Conservation (phyloP, 1,139 yeast genomes). For the Candida sp. region DNA sequence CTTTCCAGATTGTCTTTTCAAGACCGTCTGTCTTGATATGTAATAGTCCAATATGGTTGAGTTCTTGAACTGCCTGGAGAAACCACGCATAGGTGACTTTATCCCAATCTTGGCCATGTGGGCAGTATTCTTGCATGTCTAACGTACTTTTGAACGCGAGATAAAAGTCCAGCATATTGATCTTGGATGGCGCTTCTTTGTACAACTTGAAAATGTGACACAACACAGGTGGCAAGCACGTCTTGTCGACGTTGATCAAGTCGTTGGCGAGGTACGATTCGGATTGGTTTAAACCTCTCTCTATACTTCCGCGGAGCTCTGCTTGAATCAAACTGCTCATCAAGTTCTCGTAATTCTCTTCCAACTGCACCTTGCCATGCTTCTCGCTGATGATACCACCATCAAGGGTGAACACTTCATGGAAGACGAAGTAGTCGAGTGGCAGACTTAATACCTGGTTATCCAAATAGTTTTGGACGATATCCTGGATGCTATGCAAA, state of each 20-base stretch:
- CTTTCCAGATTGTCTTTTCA: constrained; percentile 50
- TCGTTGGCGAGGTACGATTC: constrained; percentile 30
- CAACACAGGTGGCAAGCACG: constrained; percentile 50
- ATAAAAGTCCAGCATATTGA: constrained; percentile 81
- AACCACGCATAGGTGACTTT: constrained; percentile 45
- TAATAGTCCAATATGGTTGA: constrained; percentile 42
- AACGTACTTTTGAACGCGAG: constrained; percentile 68
- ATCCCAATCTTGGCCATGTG: constrained; percentile 39
- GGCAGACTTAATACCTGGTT: constrained; percentile 23
- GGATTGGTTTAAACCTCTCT: constrained; percentile 34
- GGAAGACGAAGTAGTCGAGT: constrained; percentile 32
- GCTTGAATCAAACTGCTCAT: constrained; percentile 47
- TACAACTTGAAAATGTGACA: constrained; percentile 68
- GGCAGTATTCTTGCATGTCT: constrained; percentile 29
- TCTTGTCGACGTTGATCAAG: constrained; percentile 16
- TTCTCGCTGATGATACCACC: constrained; percentile 30
- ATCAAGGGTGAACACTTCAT: constrained; percentile 42
- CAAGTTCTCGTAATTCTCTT: constrained; percentile 43
- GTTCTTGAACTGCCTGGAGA: constrained; percentile 45
- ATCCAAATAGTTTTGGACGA: constrained; percentile 17
- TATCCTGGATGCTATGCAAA: constrained; percentile 7
- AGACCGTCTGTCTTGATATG: constrained; percentile 49
- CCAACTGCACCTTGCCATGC: constrained; percentile 21
- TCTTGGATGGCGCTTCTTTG: constrained; percentile 77
- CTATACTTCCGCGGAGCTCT: constrained; percentile 34